A percentile compares a stretch with the other conserved stretches of the same genome.
Conservation (phyloP, 78 protist species). For the Anaeramoeba flamelloides region DNA sequence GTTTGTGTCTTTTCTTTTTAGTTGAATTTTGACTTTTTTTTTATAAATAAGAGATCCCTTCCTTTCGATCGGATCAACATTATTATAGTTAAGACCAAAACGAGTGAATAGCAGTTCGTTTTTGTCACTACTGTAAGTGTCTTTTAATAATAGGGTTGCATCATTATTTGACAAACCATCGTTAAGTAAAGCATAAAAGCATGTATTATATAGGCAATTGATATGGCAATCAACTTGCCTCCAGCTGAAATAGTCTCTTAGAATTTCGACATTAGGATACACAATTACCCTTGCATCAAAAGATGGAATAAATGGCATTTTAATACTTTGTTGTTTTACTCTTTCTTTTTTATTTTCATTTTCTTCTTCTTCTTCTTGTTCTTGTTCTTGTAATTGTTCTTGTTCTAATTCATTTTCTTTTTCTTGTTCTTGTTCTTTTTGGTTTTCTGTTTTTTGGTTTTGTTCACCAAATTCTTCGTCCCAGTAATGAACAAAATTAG, state of each 20-base stretch:
- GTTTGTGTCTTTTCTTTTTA: neutral
- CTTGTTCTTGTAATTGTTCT: no score
- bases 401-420: no score
- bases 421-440: no score
- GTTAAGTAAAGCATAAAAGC: conserved; percentile 59
- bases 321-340: no score
- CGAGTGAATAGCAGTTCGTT: conserved; percentile 61
- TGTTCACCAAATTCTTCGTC: conserved; percentile 26
- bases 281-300: conserved; percentile 70
- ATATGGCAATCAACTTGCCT: conserved; percentile 69
- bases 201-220: conserved; percentile 62
- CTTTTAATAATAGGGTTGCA: neutral
- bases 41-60: conserved; percentile 47
- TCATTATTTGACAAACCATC: conserved; percentile 9
- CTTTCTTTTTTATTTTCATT: no score
- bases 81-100: conserved; percentile 52
- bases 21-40: neutral
- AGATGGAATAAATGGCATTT: no score
- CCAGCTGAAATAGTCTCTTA: conserved; percentile 54
- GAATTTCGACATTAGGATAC: conserved; percentile 47
- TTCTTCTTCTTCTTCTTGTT: no score
- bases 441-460: neutral
- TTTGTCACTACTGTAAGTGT: conserved; percentile 43
- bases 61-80: conserved; percentile 34
- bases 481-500: conserved; percentile 32